Conservation (phyloP, 116 monocot species). For the Papilionanthe hybrid region DNA sequence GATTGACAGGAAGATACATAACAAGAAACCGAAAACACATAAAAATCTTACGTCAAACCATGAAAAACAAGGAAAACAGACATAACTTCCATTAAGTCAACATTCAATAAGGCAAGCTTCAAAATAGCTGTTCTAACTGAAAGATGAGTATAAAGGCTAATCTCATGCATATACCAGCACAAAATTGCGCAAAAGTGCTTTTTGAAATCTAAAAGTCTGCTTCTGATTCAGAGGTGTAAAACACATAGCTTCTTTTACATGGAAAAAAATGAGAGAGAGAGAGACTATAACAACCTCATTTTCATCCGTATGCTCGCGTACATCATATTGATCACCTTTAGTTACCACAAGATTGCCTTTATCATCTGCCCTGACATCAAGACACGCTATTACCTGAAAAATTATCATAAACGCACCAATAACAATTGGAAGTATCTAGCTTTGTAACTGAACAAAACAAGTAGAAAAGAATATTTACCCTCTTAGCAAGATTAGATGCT, state of each 20-base stretch:
- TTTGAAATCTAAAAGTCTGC: not conserved
- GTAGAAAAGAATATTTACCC: conserved; percentile 48
- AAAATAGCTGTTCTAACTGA: not conserved
- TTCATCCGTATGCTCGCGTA: conserved; percentile 69
- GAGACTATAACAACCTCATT: conserved; percentile 50
- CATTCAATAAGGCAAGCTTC: not conserved
- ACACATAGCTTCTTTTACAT: not conserved
- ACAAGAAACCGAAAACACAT: not conserved
- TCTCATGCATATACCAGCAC: not conserved
- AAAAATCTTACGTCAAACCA: not conserved
- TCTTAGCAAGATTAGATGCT: conserved; percentile 86
- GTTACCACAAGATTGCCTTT: conserved; percentile 95
- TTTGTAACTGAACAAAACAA: conserved; percentile 7
- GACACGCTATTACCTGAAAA: conserved; percentile 90
- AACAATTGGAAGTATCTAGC: conserved; percentile 2
- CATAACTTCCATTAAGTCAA: not conserved
- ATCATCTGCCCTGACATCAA: conserved; percentile 96
- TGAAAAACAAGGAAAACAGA: not conserved
- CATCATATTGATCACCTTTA: conserved; percentile 98
- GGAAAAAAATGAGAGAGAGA: not conserved
- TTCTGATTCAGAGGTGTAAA: not conserved
- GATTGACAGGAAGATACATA: not conserved
- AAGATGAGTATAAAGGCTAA: not conserved
- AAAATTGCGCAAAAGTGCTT: not conserved
- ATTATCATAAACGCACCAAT: not conserved